Conservation (phyloP, 345 rosid species). For the Eucalyptus fibrosa region DNA sequence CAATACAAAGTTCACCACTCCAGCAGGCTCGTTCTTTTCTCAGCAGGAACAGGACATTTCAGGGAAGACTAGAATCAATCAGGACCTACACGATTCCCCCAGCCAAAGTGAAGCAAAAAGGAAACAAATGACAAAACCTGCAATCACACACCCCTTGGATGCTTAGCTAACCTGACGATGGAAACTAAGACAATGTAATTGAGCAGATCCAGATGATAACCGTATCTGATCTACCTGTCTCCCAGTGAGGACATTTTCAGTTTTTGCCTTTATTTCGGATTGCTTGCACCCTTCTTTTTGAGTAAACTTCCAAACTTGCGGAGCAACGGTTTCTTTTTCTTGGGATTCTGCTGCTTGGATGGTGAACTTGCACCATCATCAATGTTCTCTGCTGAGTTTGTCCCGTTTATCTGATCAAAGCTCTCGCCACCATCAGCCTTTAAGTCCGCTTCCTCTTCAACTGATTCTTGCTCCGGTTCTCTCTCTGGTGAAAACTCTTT, state of each 20-base stretch:
- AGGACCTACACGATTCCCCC: neutral
- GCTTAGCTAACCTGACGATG: neutral
- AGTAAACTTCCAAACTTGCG: conserved; percentile 88
- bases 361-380: conserved; percentile 42
- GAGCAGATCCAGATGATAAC: neutral
- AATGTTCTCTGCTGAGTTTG: conserved; percentile 37
- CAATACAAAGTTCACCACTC: neutral
- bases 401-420: conserved; percentile 53
- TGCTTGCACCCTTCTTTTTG: conserved; percentile 74
- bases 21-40: neutral
- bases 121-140: neutral
- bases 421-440: conserved; percentile 52
- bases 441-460: conserved; percentile 63
- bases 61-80: neutral
- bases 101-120: neutral
- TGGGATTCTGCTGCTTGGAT: conserved; percentile 43
- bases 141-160: neutral
- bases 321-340: conserved; percentile 90
- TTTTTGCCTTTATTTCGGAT: conserved; percentile 33
- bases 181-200: neutral
- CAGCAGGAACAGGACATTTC: neutral
- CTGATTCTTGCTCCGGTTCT: conserved; percentile 56
- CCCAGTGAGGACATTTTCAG: neutral
- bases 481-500: conserved; percentile 76
- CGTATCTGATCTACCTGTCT: neutral